Conservation (phyloP, 805 yeast species). For the Sugiyamaella marilandica region DNA sequence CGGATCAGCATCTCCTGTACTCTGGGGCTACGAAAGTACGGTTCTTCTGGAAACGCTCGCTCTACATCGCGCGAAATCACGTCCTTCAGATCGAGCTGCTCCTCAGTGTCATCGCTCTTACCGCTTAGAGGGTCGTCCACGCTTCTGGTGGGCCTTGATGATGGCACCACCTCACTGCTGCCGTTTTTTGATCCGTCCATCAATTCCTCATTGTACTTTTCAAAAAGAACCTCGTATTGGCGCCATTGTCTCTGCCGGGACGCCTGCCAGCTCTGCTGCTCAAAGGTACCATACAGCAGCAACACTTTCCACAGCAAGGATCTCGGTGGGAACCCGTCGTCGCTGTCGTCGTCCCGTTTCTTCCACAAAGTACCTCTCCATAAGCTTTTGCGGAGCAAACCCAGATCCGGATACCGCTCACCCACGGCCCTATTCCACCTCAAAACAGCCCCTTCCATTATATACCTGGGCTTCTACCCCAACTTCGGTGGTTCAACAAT, state of each 20-base stretch:
- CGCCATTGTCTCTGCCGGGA: slow-evolving; percentile 7
- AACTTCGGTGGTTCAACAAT: too few species aligned
- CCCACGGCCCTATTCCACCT: slow-evolving; percentile 9
- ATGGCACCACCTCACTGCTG: neutral
- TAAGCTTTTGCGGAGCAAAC: slow-evolving; percentile 13
- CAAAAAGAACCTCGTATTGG: slow-evolving; percentile 9
- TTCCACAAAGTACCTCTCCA: slow-evolving; percentile 15
- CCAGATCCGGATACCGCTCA: slow-evolving; percentile 14
- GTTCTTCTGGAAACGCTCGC: slow-evolving; percentile 33
- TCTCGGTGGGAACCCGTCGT: slow-evolving; percentile 14
- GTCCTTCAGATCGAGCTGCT: slow-evolving; percentile 19
- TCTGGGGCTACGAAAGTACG: slow-evolving; percentile 26
- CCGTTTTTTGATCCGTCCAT: neutral
- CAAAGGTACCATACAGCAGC: slow-evolving; percentile 21
- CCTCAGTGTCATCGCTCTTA: neutral
- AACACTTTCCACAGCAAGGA: slow-evolving; percentile 21
- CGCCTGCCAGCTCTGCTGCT: slow-evolving; percentile 17
- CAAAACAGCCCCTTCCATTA: neutral
- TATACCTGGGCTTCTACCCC: neutral
- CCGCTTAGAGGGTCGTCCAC: slow-evolving; percentile 9
- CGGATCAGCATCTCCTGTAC: slow-evolving; percentile 34
- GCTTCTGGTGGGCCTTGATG: neutral
- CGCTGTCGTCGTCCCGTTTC: neutral
- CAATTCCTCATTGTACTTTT: slow-evolving; percentile 1
- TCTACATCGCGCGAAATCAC: slow-evolving; percentile 31